Evolutionary conservation across 2,329 filamentous ascomycete genomes (phyloP), one percentile per base, ranked within the genome.

Genomic region (Fusarium paranaense): DNA sequence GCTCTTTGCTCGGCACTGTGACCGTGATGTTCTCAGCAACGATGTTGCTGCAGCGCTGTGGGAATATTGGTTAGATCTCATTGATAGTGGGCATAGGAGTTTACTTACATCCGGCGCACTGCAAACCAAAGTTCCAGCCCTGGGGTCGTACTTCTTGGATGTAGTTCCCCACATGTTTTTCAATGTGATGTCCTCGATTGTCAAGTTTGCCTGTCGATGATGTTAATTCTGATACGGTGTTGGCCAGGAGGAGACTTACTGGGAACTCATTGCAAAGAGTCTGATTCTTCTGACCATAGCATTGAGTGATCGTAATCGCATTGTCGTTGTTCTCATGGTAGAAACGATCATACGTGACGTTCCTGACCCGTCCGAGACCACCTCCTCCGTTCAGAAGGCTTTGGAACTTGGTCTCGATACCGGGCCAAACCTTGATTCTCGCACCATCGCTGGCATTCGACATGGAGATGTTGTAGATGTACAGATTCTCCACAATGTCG

Each of bases 401-500:
- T 5, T 84, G 74, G 20, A 86, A 79, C 4, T 45, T 30, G 1
- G 68, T 76, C 25, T 73, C 71, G 3, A 76, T 65, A 7, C 90
- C 90, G 0, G 92, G 91, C 92, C 92, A 94, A 64, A 93, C 91
- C 81, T 94, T 94, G 83, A 94, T 93, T 68, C 92, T 89, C 0
- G 92, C 92, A 33, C 90, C 91, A 72, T 93, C 90, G 62, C 88
- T 84, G 3, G 89, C 88, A 75, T 92, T 90, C 62, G 85, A 85
- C 87, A 91, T 89, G 42, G 86, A 87, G 50, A 87, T 84, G 74
- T 91, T 91, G 81, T 87, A 90, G 65, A 92, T 87, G 75, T 91
- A 90, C n/a, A 94, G 79, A 74, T 94, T 90, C 80, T 93, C 87
- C 2, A 94, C 91, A 54, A 93, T 90, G 71, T 94, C 92, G 18